Conservation (phyloP, 495 filamentous ascomycete species). For the Sordaria brevicollis region DNA sequence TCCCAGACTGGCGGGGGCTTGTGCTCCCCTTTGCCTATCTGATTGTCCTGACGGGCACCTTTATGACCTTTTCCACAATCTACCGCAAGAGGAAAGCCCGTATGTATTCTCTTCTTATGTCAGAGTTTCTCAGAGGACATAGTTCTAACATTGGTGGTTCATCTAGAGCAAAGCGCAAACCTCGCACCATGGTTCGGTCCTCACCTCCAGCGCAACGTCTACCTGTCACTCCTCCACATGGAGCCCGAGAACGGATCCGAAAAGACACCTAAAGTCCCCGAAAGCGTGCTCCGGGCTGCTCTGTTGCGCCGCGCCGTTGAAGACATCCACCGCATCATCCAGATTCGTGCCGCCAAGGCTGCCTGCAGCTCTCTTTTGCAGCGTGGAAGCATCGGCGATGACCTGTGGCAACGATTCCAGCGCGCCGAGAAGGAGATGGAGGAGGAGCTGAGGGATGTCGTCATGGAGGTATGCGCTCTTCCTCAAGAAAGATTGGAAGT, state of each 20-base stretch:
- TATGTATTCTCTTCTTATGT: constrained; percentile 39
- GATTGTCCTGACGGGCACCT: constrained; percentile 70
- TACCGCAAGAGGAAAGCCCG: constrained; percentile 89
- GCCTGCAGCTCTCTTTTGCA: constrained; percentile 74
- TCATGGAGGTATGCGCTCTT: constrained; percentile 59
- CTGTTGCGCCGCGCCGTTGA: constrained; percentile 80
- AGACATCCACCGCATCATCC: constrained; percentile 82
- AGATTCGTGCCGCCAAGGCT: constrained; percentile 74
- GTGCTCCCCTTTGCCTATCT: constrained; percentile 79
- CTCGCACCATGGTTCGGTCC: constrained; percentile 87
- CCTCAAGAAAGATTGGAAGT: neutral
- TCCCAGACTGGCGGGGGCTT: constrained; percentile 77
- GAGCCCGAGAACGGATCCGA: constrained; percentile 61
- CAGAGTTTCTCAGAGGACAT: neutral
- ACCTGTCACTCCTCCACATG: constrained; percentile 81
- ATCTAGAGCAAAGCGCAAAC: constrained; percentile 59
- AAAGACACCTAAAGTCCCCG: constrained; percentile 63
- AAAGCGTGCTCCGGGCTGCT: constrained; percentile 81
- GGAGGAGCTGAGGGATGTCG: constrained; percentile 87
- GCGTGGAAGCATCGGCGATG: constrained; percentile 87
- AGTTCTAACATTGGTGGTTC: neutral
- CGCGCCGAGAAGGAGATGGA: constrained; percentile 96
- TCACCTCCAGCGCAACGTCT: constrained; percentile 86
- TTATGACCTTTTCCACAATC: constrained; percentile 82
- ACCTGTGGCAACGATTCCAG: constrained; percentile 86